Evolutionary conservation across 2,329 filamentous ascomycete species (phyloP).

Genomic region (Drechslerella coelobrocha): DNA sequence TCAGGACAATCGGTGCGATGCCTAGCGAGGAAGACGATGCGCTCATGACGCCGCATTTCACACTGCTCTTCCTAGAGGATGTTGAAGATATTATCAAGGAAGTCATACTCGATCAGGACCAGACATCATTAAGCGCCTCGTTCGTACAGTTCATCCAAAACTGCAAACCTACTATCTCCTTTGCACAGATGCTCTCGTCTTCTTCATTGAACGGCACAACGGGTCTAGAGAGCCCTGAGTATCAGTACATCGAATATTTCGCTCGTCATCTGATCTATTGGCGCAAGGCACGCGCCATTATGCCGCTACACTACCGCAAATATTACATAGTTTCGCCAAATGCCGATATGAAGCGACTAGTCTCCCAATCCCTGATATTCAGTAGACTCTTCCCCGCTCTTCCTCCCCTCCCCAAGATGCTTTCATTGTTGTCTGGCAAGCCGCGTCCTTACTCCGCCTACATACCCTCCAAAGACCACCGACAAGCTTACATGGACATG

Average conservation of each 20-base stretch:
- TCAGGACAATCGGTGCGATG: conserved; percentile 77
- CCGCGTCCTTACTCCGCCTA: conserved; percentile 83
- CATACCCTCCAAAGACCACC: conserved; percentile 85
- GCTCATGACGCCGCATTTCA: conserved; percentile 80
- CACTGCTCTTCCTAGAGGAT: conserved; percentile 81
- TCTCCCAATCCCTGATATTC: conserved; percentile 75
- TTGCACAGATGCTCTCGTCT: conserved; percentile 61
- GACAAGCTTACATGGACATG: conserved; percentile 85
- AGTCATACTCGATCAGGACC: conserved; percentile 67
- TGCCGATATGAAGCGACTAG: conserved; percentile 71
- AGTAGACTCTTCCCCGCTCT: conserved; percentile 80
- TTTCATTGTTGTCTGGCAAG: conserved; percentile 79
- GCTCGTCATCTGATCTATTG: conserved; percentile 95
- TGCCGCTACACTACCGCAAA: conserved; percentile 86
- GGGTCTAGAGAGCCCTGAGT: conserved; percentile 75
- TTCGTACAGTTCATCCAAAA: conserved; percentile 83
- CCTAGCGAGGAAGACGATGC: conserved; percentile 70
- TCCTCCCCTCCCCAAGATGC: conserved; percentile 81
- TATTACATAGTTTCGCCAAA: conserved; percentile 92
- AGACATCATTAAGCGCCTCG: conserved; percentile 75
- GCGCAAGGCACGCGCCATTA: conserved; percentile 89
- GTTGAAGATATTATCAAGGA: conserved; percentile 75
- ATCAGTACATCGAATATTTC: conserved; percentile 79
- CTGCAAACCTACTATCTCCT: conserved; percentile 72
- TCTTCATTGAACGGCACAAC: conserved; percentile 61